Conservation (phyloP, 1,139 yeast species). For the Yamadazyma atmosphaerica region DNA sequence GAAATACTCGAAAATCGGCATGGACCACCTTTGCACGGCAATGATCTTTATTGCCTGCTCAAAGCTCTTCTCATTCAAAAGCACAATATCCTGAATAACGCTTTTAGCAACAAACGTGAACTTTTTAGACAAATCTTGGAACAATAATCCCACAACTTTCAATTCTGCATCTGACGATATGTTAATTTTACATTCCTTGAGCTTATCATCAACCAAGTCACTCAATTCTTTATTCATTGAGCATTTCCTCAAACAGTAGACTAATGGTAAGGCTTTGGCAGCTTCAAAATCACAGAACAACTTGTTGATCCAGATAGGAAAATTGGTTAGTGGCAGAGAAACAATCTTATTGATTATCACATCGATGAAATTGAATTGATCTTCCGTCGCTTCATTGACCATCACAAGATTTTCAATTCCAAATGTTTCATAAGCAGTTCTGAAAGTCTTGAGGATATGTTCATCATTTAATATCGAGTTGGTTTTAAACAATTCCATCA, state of each 20-base stretch:
- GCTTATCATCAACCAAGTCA: constrained; percentile 5
- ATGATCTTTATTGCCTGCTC: constrained; percentile 21
- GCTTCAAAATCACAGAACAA: constrained; percentile 4
- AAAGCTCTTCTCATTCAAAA: constrained; percentile 27
- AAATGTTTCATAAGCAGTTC: constrained; percentile 32
- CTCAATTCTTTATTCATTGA: neutral
- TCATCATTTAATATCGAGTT: constrained; percentile 19
- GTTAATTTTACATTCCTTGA: constrained; percentile 10
- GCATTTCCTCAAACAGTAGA: neutral
- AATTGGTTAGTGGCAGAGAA: neutral
- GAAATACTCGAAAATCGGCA: constrained; percentile 31
- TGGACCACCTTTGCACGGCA: constrained; percentile 29
- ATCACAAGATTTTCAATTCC: constrained; percentile 17
- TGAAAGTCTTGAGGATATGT: constrained; percentile 19
- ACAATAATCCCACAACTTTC: constrained; percentile 25
- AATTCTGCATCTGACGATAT: constrained; percentile 21
- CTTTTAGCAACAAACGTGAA: constrained; percentile 32
- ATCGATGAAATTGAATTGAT: neutral
- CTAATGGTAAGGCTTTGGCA: constrained; percentile 5
- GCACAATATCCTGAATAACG: constrained; percentile 37
- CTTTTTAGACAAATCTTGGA: constrained; percentile 20
- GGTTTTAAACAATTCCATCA: constrained; percentile 22
- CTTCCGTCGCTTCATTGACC: neutral
- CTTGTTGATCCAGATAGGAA: neutral
- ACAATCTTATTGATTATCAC: neutral